A percentile compares a stretch with the other conserved stretches of the same genome.
Conservation (phyloP, 148 eudicot genomes). For the Rhododendron griersonianum region DNA sequence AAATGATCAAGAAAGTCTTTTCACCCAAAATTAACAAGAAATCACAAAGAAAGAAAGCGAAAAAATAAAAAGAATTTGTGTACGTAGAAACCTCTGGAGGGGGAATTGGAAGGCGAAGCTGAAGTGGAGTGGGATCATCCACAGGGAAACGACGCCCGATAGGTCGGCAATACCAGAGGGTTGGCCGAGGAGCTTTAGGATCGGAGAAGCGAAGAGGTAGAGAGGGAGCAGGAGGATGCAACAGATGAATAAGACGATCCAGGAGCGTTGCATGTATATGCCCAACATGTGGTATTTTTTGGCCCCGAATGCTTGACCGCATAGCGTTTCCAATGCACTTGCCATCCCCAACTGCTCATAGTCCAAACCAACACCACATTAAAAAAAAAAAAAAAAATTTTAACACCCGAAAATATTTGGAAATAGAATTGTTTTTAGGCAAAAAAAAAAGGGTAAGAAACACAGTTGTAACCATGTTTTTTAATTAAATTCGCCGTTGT, state of each 20-base stretch:
- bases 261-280: slow-evolving; percentile 50
- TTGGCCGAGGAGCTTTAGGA: slow-evolving; percentile 44
- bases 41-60: too few relatives aligned
- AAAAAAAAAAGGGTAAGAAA: too few relatives aligned
- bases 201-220: slow-evolving; percentile 35
- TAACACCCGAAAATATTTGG: too few relatives aligned
- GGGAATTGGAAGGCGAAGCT: slow-evolving; percentile 54
- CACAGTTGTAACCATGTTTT: too few relatives aligned
- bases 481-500: too few relatives aligned
- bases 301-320: slow-evolving; percentile 60
- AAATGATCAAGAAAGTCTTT: too few relatives aligned
- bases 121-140: slow-evolving; percentile 52
- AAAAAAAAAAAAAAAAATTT: too few relatives aligned
- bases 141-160: slow-evolving; percentile 25
- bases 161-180: slow-evolving; percentile 39
- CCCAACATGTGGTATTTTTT: slow-evolving; percentile 57
- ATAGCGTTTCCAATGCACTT: slow-evolving; percentile 54
- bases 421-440: too few relatives aligned
- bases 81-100: slow-evolving; percentile 29
- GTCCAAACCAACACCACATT: too few relatives aligned
- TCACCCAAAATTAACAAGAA: too few relatives aligned
- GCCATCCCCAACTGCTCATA: slow-evolving; percentile 49
- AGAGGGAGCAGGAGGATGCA: slow-evolving; percentile 33
- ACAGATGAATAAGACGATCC: slow-evolving; percentile 39
- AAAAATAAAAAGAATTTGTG: too few relatives aligned